These are phyloP conservation scores for Metschnikowia cubensis DNA, from an alignment of 805 yeast genomes.

Conservation along the genomic window DNA sequence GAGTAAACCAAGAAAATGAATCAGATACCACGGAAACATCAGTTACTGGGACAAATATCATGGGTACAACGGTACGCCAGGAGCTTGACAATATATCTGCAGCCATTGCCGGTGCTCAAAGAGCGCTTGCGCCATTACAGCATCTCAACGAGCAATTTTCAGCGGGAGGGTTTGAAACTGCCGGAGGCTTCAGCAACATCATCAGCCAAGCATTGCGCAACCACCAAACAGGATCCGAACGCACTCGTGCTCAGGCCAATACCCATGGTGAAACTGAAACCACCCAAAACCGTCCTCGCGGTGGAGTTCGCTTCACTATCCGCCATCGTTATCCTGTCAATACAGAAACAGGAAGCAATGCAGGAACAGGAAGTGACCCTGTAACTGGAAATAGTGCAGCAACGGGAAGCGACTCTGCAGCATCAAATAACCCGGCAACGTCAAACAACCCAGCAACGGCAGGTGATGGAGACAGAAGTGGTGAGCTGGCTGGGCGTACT, in stretches of 20 bases:
- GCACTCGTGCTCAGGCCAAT: not conserved
- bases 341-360: not conserved
- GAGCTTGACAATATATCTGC: not conserved
- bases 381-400: too few species aligned
- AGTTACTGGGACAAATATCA: not conserved
- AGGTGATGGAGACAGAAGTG: not conserved
- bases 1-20: not conserved
- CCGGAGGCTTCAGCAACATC: constrained; percentile 4
- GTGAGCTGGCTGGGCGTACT: not conserved
- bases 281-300: not conserved
- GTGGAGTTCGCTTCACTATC: not conserved
- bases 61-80: not conserved
- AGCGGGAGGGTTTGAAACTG: not conserved
- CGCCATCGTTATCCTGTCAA: not conserved
- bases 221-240: constrained; percentile 5
- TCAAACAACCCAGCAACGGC: not conserved
- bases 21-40: not conserved
- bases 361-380: too few species aligned
- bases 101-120: not conserved
- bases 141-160: not conserved
- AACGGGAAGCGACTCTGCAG: too few species aligned
- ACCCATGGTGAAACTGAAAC: not conserved
- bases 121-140: not conserved
- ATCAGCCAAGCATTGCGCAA: constrained; percentile 9
- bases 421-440: too few species aligned